phyloP scores from a whole-genome alignment of 345 rosid species.

The Bruguiera gymnorhiza region DNA sequence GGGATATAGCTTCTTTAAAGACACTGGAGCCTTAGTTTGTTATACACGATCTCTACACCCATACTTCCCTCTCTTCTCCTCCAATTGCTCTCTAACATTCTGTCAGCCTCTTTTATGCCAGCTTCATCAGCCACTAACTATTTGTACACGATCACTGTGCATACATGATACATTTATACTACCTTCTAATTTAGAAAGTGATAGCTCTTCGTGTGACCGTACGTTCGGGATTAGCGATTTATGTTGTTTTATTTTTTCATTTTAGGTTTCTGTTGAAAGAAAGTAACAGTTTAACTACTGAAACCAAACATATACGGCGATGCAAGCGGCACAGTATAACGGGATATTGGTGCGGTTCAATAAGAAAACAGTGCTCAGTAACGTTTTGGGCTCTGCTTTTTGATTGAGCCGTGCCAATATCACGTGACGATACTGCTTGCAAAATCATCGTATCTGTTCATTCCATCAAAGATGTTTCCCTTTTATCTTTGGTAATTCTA shows the following conservation, averaged over 20 bases:
- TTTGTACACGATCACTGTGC: too few relatives aligned
- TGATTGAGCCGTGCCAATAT: slow-evolving; percentile 77
- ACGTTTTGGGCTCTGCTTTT: slow-evolving; percentile 34
- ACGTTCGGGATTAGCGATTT: too few relatives aligned
- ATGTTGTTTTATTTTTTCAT: neutral
- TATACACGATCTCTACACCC: neutral
- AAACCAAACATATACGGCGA: neutral
- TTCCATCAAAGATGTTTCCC: too few relatives aligned
- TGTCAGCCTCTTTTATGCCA: neutral
- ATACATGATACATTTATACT: too few relatives aligned
- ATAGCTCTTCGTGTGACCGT: too few relatives aligned
- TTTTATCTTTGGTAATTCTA: too few relatives aligned
- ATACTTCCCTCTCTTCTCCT: slow-evolving; percentile 4
- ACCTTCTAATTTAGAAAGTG: too few relatives aligned
- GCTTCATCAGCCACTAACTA: neutral
- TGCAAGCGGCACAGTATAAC: slow-evolving; percentile 13
- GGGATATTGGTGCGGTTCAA: slow-evolving; percentile 74
- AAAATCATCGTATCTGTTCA: too few relatives aligned
- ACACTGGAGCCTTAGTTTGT: neutral
- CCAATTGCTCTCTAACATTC: neutral
- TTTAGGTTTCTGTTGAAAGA: neutral
- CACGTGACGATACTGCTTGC: slow-evolving; percentile 34
- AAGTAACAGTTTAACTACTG: neutral
- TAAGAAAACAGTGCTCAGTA: slow-evolving; percentile 43
- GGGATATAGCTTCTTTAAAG: neutral